These are phyloP conservation scores for Phanerodontia chrysosporium DNA, from an alignment of 768 basidiomycete genomes.

Conservation along the genomic window DNA sequence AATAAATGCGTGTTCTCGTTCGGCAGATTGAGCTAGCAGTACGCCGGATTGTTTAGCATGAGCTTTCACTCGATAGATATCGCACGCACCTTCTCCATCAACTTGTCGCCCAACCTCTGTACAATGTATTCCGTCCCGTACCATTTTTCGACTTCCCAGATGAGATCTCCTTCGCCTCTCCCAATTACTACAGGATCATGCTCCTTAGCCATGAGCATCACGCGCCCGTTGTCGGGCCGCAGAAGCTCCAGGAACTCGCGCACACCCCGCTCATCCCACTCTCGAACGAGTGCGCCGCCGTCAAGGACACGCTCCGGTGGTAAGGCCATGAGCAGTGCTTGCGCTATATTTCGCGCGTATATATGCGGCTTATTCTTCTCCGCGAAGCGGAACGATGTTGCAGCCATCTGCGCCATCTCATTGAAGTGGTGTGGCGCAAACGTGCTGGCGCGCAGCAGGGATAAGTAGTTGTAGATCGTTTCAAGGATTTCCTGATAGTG, in stretches of 20 bases:
- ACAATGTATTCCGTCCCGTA: constrained; percentile 48
- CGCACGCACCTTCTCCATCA: constrained; percentile 28
- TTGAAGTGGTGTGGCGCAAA: constrained; percentile 32
- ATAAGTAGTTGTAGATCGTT: constrained; percentile 40
- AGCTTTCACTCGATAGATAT: neutral
- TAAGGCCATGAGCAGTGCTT: constrained; percentile 18
- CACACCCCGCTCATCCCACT: constrained; percentile 19
- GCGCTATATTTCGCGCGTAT: constrained; percentile 37
- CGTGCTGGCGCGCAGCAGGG: constrained; percentile 20
- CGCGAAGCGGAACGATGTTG: constrained; percentile 43
- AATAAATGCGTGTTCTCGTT: constrained; percentile 29
- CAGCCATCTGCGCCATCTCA: constrained; percentile 40
- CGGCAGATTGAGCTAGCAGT: constrained; percentile 19
- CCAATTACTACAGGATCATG: constrained; percentile 26
- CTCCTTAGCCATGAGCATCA: constrained; percentile 36
- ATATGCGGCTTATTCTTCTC: constrained; percentile 40
- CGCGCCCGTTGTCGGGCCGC: constrained; percentile 30
- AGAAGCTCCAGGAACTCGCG: constrained; percentile 20
- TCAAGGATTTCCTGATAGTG: constrained; percentile 40
- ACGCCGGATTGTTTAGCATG: neutral
- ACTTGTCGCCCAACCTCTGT: constrained; percentile 25
- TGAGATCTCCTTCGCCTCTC: constrained; percentile 10
- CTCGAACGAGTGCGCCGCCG: constrained; percentile 10
- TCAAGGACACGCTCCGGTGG: constrained; percentile 17
- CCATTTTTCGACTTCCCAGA: constrained; percentile 40